Evolutionary conservation across 2,329 filamentous ascomycete species (phyloP).

Genomic region (Septoria linicola): DNA sequence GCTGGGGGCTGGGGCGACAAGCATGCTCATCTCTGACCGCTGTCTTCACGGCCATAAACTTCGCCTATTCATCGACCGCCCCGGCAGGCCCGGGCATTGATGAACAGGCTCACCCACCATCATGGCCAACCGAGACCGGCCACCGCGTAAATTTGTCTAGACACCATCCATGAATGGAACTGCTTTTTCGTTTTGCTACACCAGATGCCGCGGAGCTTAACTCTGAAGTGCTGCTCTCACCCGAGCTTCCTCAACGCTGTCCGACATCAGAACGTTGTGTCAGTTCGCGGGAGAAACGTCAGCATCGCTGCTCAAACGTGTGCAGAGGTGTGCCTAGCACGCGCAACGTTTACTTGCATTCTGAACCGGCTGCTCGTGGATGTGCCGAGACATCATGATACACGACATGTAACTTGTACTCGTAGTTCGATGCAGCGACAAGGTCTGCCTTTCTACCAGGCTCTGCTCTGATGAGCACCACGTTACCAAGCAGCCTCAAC

Average conservation of each 20-base stretch:
- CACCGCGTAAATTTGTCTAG: neutral
- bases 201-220: constrained; percentile 2
- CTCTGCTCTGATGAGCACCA: neutral
- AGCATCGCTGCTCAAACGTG: constrained; percentile 1
- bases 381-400: constrained; percentile 15
- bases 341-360: constrained; percentile 3
- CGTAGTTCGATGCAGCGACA: constrained; percentile 2
- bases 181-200: too few species aligned
- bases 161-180: neutral
- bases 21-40: constrained; percentile 11
- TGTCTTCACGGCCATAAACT: constrained; percentile 7
- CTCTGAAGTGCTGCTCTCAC: too few species aligned
- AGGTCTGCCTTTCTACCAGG: constrained; percentile 1
- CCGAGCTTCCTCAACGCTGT: too few species aligned
- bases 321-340: neutral
- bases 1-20: constrained; percentile 7
- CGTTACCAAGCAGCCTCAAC: neutral
- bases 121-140: neutral
- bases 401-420: constrained; percentile 16
- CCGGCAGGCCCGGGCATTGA: neutral
- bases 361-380: constrained; percentile 10
- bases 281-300: constrained; percentile 9
- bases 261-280: neutral
- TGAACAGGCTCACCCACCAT: constrained; percentile 3
- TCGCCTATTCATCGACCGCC: neutral